A percentile compares a stretch with the other conserved stretches of the same genome.
These are phyloP conservation scores for Claviceps spartinae DNA, from an alignment of 2,329 filamentous ascomycete species.

Conservation along the genomic window DNA sequence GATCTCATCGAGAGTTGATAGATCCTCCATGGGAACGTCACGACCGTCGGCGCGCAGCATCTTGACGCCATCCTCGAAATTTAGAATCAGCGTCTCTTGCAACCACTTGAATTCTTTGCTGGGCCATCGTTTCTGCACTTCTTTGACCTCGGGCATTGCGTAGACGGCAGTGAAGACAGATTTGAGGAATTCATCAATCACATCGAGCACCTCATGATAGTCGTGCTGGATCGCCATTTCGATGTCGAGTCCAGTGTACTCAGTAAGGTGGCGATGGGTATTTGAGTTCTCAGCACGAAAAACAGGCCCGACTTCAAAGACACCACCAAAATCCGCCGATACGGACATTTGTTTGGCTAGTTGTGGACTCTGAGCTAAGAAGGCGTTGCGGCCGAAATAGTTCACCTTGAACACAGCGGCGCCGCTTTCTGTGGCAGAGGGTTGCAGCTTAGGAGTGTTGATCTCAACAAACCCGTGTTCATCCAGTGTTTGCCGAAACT, in stretches of 20 bases:
- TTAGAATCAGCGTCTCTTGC: constrained; percentile 69
- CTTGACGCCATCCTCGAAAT: constrained; percentile 65
- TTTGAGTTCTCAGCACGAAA: constrained; percentile 95
- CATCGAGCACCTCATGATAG: constrained; percentile 73
- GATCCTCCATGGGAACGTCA: constrained; percentile 59
- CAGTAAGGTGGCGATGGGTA: constrained; percentile 84
- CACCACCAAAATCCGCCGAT: constrained; percentile 73
- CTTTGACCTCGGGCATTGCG: constrained; percentile 53
- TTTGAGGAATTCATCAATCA: constrained; percentile 73
- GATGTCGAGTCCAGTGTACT: constrained; percentile 84
- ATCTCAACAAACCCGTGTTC: constrained; percentile 77
- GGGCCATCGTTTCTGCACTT: constrained; percentile 72
- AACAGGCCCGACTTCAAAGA: constrained; percentile 61
- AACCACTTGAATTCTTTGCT: constrained; percentile 78
- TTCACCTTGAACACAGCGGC: constrained; percentile 84
- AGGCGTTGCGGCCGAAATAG: constrained; percentile 79
- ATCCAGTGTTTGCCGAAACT: constrained; percentile 67
- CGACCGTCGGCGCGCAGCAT: constrained; percentile 77
- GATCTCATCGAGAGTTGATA: constrained; percentile 77
- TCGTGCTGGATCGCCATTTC: constrained; percentile 86
- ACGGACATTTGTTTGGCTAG: constrained; percentile 89
- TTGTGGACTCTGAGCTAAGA: constrained; percentile 83
- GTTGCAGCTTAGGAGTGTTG: constrained; percentile 84
- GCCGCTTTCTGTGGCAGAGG: constrained; percentile 79
- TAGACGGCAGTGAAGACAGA: constrained; percentile 40